A percentile compares a stretch with the other conserved stretches of the same genome.
Conservation (phyloP, 345 rosid species). For the Murraya koenigii region DNA sequence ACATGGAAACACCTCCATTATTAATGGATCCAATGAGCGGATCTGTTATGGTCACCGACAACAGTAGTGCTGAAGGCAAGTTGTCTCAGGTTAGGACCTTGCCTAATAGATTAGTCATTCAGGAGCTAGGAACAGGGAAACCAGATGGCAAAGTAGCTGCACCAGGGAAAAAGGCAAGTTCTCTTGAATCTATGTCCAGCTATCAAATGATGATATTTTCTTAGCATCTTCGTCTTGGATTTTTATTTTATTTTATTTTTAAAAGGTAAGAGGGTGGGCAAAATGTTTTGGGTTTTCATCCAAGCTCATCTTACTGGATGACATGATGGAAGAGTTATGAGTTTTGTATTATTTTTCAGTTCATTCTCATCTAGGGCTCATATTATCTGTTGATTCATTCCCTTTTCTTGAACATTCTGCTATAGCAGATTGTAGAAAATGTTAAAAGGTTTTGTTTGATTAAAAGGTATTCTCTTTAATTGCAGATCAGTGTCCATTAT, state of each 20-base stretch:
- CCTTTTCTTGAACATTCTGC: background rate
- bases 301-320: too few relatives aligned
- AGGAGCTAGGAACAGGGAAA: constrained; percentile 43
- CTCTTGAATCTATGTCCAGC: background rate
- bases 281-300: too few relatives aligned
- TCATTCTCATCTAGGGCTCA: background rate
- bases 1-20: constrained; percentile 6
- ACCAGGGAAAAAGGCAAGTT: constrained; percentile 48
- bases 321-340: background rate
- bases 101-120: constrained; percentile 39
- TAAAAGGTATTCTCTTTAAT: background rate
- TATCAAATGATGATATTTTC: background rate
- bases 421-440: background rate
- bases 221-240: too few relatives aligned
- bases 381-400: background rate
- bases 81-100: constrained; percentile 19
- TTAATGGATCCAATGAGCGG: background rate
- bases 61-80: constrained; percentile 17
- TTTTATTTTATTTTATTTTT: too few relatives aligned
- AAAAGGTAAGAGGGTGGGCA: too few relatives aligned
- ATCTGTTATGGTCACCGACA: constrained; percentile 2
- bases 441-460: background rate
- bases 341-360: background rate
- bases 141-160: constrained; percentile 43
- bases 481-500: constrained; percentile 49